Conservation (phyloP, 192 early-diverging fungal genomes). For the Hyaloraphidium curvatum region DNA sequence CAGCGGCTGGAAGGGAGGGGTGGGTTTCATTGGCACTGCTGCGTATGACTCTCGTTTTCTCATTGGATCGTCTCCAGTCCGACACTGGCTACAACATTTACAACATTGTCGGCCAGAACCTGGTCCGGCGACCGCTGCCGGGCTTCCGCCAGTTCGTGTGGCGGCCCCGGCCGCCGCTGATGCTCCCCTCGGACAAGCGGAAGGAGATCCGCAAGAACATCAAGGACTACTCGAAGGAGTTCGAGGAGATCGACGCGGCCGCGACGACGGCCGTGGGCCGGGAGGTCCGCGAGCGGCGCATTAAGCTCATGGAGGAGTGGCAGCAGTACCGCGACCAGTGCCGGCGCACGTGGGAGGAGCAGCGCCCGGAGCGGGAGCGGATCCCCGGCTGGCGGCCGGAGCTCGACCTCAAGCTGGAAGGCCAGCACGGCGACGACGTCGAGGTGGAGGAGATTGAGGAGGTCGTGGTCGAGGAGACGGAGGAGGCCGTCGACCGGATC, state of each 20-base stretch:
- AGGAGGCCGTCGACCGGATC: constrained; percentile 74
- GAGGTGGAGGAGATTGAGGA: constrained; percentile 68
- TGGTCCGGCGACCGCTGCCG: constrained; percentile 53
- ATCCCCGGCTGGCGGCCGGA: too few relatives aligned
- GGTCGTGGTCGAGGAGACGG: constrained; percentile 57
- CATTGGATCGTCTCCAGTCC: constrained; percentile 14
- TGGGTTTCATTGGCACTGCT: constrained; percentile 8
- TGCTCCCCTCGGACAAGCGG: constrained; percentile 59
- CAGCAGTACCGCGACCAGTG: constrained; percentile 51
- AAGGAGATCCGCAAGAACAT: constrained; percentile 82
- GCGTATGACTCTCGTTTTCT: neutral
- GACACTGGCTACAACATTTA: constrained; percentile 87
- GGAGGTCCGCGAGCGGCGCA: constrained; percentile 57
- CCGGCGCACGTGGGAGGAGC: constrained; percentile 28
- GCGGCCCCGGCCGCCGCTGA: constrained; percentile 77
- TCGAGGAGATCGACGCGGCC: constrained; percentile 78
- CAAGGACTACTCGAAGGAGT: constrained; percentile 63
- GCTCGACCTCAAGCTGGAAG: constrained; percentile 28
- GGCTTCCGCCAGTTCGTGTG: constrained; percentile 85
- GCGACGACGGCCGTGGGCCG: constrained; percentile 41
- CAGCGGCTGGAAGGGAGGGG: constrained; percentile 65
- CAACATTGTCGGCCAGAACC: constrained; percentile 70
- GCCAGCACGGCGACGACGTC: constrained; percentile 30
- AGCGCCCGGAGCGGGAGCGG: too few relatives aligned
- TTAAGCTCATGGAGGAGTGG: constrained; percentile 67